Evolutionary conservation across 495 filamentous ascomycete species (phyloP).

Genomic region (Penicillium robsamsonii): DNA sequence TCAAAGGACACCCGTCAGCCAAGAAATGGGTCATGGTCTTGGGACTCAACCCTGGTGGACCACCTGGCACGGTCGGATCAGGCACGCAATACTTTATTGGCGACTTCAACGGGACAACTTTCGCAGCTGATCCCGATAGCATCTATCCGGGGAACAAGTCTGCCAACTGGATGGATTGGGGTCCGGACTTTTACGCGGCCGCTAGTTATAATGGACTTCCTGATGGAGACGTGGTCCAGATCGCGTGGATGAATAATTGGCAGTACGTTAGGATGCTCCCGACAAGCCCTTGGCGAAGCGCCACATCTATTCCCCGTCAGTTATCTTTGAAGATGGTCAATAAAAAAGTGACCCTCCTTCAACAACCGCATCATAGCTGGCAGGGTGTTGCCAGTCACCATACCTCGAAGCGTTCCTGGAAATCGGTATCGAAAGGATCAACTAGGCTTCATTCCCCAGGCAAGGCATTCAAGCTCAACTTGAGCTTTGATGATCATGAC

Average conservation of each 20-base stretch:
- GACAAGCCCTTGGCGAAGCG: conserved; percentile 48
- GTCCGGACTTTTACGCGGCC: conserved; percentile 5
- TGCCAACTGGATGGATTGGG: conserved; percentile 8
- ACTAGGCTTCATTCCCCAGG: conserved; percentile 17
- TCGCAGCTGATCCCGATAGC: conserved; percentile 25
- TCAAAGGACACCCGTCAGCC: conserved; percentile 18
- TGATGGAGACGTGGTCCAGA: conserved; percentile 36
- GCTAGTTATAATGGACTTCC: conserved; percentile 8
- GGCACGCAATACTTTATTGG: conserved; percentile 40
- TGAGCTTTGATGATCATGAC: conserved; percentile 24
- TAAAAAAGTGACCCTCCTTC: conserved; percentile 17
- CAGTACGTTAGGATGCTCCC: conserved; percentile 44
- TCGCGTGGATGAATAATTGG: conserved; percentile 63
- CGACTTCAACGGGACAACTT: conserved; percentile 37
- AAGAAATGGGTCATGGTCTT: conserved; percentile 48
- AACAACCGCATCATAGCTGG: conserved; percentile 18
- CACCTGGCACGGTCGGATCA: conserved; percentile 47
- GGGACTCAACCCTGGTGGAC: conserved; percentile 57
- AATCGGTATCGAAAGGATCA: conserved; percentile 5
- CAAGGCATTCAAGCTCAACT: conserved; percentile 17
- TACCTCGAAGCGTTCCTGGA: neutral
- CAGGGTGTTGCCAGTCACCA: neutral
- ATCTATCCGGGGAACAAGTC: conserved; percentile 3
- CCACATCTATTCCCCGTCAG: conserved; percentile 49
- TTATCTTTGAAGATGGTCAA: conserved; percentile 30